These are phyloP conservation scores for Deinandra increscens DNA, from an alignment of 129 eudicot genomes.

Conservation along the genomic window DNA sequence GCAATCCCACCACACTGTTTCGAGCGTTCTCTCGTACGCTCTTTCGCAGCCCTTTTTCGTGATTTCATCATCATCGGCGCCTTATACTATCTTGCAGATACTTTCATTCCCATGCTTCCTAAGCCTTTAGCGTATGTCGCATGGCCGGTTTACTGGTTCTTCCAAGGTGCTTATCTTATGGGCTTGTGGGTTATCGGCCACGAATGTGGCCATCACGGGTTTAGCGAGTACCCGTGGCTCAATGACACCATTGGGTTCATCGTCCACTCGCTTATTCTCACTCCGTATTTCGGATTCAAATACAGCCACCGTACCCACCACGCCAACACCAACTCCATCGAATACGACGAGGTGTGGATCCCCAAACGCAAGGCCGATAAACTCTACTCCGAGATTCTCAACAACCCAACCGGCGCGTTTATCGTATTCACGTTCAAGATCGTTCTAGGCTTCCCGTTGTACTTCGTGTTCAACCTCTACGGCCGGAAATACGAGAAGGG, in stretches of 20 bases:
- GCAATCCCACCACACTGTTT: conserved; percentile 41
- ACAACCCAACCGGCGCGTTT: conserved; percentile 33
- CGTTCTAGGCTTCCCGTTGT: conserved; percentile 35
- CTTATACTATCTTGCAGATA: conserved; percentile 29
- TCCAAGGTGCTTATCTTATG: conserved; percentile 33
- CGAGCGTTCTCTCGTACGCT: conserved; percentile 33
- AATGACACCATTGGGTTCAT: conserved; percentile 36
- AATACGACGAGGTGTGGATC: conserved; percentile 48
- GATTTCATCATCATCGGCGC: conserved; percentile 25
- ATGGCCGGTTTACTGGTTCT: conserved; percentile 42
- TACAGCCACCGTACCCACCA: conserved; percentile 49
- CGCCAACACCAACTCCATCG: conserved; percentile 52
- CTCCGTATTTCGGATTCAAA: conserved; percentile 36
- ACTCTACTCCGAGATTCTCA: conserved; percentile 16
- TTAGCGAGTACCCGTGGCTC: conserved; percentile 39
- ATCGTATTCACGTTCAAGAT: conserved; percentile 28
- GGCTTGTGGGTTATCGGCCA: conserved; percentile 42
- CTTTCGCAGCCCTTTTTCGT: conserved; percentile 25
- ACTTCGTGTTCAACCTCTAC: conserved; percentile 22
- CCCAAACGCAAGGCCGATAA: conserved; percentile 35
- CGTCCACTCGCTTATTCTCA: conserved; percentile 29
- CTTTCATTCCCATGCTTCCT: conserved; percentile 35
- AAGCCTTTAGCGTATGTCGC: conserved; percentile 29
- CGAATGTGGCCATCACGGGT: conserved; percentile 40
- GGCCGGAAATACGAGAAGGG: conserved; percentile 34